These are phyloP conservation scores for Wickerhamiella sergipiensis DNA, from an alignment of 805 yeast genomes.

Conservation along the genomic window DNA sequence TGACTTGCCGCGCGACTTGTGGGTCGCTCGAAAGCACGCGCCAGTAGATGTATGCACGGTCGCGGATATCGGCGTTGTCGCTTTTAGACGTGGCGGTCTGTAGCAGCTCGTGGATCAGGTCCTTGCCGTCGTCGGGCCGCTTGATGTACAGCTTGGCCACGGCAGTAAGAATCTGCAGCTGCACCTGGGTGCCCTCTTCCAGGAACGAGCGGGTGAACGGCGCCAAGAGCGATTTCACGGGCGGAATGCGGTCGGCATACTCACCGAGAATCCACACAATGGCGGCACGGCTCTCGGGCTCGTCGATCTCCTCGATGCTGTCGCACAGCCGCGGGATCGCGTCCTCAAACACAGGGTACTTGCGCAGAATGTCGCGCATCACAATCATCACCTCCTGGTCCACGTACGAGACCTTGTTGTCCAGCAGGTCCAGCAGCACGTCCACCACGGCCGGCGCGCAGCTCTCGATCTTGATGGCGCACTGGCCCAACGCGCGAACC, in stretches of 20 bases:
- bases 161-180: slow-evolving; percentile 63
- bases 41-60: slow-evolving; percentile 82
- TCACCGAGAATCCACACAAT: slow-evolving; percentile 80
- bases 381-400: slow-evolving; percentile 73
- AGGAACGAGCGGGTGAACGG: slow-evolving; percentile 35
- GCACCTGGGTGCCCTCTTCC: slow-evolving; percentile 67
- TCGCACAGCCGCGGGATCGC: slow-evolving; percentile 33
- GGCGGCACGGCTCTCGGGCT: slow-evolving; percentile 67
- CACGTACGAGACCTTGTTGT: slow-evolving; percentile 45
- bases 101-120: slow-evolving; percentile 66
- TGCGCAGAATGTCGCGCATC: slow-evolving; percentile 59
- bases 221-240: slow-evolving; percentile 27
- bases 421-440: slow-evolving; percentile 50
- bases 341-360: slow-evolving; percentile 51
- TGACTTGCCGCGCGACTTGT: slow-evolving; percentile 50
- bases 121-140: slow-evolving; percentile 42
- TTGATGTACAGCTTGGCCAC: slow-evolving; percentile 58
- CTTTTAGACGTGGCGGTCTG: slow-evolving; percentile 61
- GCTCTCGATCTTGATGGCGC: slow-evolving; percentile 60
- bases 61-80: slow-evolving; percentile 78
- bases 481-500: slow-evolving; percentile 77
- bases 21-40: slow-evolving; percentile 69
- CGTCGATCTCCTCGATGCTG: slow-evolving; percentile 47
- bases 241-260: slow-evolving; percentile 40
- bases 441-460: slow-evolving; percentile 57